Evolutionary conservation across 768 basidiomycete species (phyloP).

Genomic region (Kwoniella bestiolae): DNA sequence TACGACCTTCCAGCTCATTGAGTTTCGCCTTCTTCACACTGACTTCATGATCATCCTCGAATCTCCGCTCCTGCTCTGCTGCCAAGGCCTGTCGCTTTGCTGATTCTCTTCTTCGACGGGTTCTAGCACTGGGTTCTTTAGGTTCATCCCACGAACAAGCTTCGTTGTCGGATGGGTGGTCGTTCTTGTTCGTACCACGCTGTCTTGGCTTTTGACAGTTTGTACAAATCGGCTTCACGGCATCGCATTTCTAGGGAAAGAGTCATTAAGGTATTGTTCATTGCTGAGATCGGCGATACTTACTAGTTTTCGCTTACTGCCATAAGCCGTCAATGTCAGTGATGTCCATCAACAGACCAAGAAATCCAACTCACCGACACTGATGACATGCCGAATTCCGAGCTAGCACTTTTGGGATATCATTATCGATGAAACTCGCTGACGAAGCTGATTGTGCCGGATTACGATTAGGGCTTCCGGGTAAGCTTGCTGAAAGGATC

Average conservation of each 20-base stretch:
- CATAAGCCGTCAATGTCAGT: slow-evolving; percentile 6
- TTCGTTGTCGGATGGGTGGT: background rate
- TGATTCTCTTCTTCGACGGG: slow-evolving; percentile 23
- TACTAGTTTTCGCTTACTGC: slow-evolving; percentile 38
- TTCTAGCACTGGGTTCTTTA: slow-evolving; percentile 28
- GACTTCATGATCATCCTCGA: slow-evolving; percentile 14
- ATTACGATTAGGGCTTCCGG: background rate
- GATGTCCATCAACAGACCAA: background rate
- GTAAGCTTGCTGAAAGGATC: background rate
- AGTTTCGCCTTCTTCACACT: slow-evolving; percentile 35
- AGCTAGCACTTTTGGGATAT: slow-evolving; percentile 28
- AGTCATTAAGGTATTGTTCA: background rate
- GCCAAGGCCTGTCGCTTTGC: slow-evolving; percentile 14
- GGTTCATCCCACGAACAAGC: slow-evolving; percentile 47
- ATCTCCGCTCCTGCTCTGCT: background rate
- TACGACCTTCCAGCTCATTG: slow-evolving; percentile 29
- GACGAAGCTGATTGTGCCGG: slow-evolving; percentile 7
- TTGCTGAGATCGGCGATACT: background rate
- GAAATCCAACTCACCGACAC: slow-evolving; percentile 32
- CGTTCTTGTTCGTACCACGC: slow-evolving; percentile 2
- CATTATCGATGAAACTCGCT: background rate
- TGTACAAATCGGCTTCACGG: slow-evolving; percentile 35
- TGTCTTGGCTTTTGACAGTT: slow-evolving; percentile 41
- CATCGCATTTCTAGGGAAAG: slow-evolving; percentile 45
- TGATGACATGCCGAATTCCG: slow-evolving; percentile 48